Evolutionary conservation across 495 filamentous ascomycete species (phyloP).

Genomic region (Penicillium coprophilum): DNA sequence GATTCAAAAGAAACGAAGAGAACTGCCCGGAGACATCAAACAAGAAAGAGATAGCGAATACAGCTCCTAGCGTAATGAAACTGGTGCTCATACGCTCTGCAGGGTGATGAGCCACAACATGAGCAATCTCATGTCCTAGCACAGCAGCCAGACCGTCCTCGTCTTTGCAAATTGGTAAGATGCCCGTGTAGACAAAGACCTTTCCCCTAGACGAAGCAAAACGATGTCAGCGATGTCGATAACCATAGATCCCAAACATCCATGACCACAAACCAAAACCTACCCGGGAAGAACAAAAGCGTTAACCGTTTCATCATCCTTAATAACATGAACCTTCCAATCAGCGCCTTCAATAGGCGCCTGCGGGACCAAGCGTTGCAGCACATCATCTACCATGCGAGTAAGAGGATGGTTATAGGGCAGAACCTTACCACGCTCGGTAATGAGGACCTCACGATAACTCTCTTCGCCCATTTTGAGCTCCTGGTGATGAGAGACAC

Average conservation of each 20-base stretch:
- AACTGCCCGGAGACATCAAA: constrained; percentile 50
- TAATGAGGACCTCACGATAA: constrained; percentile 51
- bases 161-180: constrained; percentile 67
- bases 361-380: constrained; percentile 69
- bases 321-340: constrained; percentile 88
- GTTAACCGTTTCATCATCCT: constrained; percentile 62
- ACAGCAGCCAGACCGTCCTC: constrained; percentile 82
- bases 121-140: constrained; percentile 92
- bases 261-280: constrained; percentile 5
- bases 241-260: background rate
- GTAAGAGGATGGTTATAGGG: constrained; percentile 52
- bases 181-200: constrained; percentile 88
- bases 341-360: constrained; percentile 59
- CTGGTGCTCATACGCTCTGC: constrained; percentile 71
- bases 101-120: constrained; percentile 78
- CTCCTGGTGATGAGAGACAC: constrained; percentile 58
- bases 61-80: constrained; percentile 54
- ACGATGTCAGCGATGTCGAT: constrained; percentile 9
- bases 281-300: constrained; percentile 87
- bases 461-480: constrained; percentile 50
- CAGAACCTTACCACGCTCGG: constrained; percentile 50
- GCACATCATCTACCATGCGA: constrained; percentile 61
- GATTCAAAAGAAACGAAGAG: constrained; percentile 50
- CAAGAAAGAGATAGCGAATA: constrained; percentile 50
- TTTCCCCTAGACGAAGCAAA: constrained; percentile 57